Base-by-base conservation (phyloP, 2,329 filamentous ascomycete genomes). In the Cercospora canescens region DNA sequence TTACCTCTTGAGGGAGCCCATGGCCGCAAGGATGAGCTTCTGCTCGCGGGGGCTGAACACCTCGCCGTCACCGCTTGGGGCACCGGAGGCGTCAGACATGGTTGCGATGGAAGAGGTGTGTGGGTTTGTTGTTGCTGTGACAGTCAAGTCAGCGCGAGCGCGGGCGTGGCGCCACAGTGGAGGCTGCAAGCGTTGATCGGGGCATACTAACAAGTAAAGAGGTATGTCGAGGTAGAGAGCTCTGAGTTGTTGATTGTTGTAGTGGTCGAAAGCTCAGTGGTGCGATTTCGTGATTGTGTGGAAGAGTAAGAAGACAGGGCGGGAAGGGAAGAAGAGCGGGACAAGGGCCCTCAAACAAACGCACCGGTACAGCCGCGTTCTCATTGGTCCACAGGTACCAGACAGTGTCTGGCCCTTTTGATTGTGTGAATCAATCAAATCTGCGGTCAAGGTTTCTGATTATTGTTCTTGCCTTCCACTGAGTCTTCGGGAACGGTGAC, bases 11-110 rank as follows among this genome's bases (percentile, higher is more conserved):
- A 78, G 70, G 45, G 74, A 76, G 45, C 41, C 35, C 45, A 67
- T 64, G 65, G 72, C 76, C 26, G 76, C 76, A 34, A 71, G 66
- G 63, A 76, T 72, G 39, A 76, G 64, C 62, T 74, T 65, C 32
- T 65, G 71, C 50, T 77, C 75, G 41, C 70, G 73, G 8, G 73
- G 71, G 59, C 69, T 74, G 71, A 78, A 75, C 39, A 28, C 3
- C 18, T 26, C 18, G 63, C 56, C 4, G 8, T 66, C 56, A 32
- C 50, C 52, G 14, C 57, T 63, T 11, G 63, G 45, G 12, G 58
- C 48, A 26, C 62, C 18, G 6, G 67, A 37, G n/a, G 61, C 57
- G 21, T 59, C 55, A 50, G 67, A 69, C 68, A 69, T 71, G 52
- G 11, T 66, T 26, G 32, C 52, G 11, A 45, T 18, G n/a, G 35